Percentiles rank a stretch among this genome's conserved stretches.
Conservation (phyloP, 148 eudicot genomes). For the Nyssa sinensis region DNA sequence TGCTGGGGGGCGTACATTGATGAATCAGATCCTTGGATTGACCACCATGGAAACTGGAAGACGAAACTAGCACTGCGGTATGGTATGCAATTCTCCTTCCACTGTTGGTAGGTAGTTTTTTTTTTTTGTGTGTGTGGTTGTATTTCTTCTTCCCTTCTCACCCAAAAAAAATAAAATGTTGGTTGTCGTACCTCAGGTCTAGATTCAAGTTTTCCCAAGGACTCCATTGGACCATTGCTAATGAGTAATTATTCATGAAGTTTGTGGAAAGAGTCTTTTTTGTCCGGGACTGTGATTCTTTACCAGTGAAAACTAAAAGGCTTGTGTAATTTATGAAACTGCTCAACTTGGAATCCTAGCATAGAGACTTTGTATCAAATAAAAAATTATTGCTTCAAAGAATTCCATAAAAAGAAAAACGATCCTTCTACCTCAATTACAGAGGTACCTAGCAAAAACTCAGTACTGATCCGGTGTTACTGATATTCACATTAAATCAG, state of each 20-base stretch:
- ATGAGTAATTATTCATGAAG: too few relatives aligned
- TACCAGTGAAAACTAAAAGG: too few relatives aligned
- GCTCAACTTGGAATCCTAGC: background rate
- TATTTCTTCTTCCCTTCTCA: too few relatives aligned
- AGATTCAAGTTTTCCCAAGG: too few relatives aligned
- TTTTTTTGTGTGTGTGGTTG: too few relatives aligned
- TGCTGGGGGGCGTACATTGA: conserved; percentile 26
- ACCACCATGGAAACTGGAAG: background rate
- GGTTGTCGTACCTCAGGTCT: too few relatives aligned
- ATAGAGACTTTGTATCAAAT: too few relatives aligned
- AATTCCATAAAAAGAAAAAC: background rate
- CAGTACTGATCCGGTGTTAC: background rate
- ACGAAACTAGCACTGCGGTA: conserved; percentile 15
- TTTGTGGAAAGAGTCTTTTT: background rate
- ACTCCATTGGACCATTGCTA: too few relatives aligned
- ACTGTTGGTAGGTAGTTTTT: background rate
- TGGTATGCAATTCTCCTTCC: background rate
- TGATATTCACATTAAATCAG: background rate
- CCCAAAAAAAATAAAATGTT: too few relatives aligned
- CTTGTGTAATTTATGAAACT: background rate
- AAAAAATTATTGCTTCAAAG: background rate
- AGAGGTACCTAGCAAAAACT: too few relatives aligned
- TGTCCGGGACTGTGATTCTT: background rate
- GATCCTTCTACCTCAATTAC: too few relatives aligned
- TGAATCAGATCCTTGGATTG: conserved; percentile 24